Percentiles rank a stretch among this genome's conserved stretches.
Conservation (phyloP, 345 rosid genomes). For the Camelina laxa region DNA sequence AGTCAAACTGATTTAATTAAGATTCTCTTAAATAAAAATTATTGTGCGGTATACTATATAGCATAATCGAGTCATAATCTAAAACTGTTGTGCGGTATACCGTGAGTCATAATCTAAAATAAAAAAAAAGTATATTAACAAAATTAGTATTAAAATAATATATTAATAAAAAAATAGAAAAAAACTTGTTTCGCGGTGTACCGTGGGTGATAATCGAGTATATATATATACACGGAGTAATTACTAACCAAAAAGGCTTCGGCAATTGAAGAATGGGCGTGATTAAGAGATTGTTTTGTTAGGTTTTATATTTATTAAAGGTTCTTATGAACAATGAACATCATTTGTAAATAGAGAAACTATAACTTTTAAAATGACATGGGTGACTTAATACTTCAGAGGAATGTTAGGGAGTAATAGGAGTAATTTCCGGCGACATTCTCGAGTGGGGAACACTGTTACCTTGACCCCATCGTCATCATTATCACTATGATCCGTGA, state of each 20-base stretch:
- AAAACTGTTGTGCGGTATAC: too few species aligned
- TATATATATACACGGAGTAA: background rate
- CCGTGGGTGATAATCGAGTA: too few species aligned
- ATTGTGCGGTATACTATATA: too few species aligned
- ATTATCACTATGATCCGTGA: slow-evolving; percentile 28
- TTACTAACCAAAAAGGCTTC: background rate
- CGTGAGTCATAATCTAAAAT: too few species aligned
- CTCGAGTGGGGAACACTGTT: slow-evolving; percentile 38
- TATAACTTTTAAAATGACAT: background rate
- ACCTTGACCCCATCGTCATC: slow-evolving; percentile 36
- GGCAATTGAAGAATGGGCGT: slow-evolving; percentile 5
- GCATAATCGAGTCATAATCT: too few species aligned
- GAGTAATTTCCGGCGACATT: slow-evolving; percentile 44
- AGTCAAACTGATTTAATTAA: too few species aligned
- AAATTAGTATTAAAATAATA: too few species aligned
- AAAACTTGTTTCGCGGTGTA: too few species aligned
- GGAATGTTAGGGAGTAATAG: slow-evolving; percentile 8
- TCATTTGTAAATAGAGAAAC: background rate
- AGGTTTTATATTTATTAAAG: background rate
- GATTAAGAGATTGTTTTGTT: slow-evolving; percentile 10
- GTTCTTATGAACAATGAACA: background rate
- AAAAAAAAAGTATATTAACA: too few species aligned
- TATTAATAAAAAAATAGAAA: too few species aligned
- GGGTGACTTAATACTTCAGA: background rate
- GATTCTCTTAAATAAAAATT: too few species aligned